A percentile compares a stretch with the other conserved stretches of the same genome.
These are phyloP conservation scores for Globisporangium barbulae DNA, from an alignment of 352 stramenopile species.

Conservation along the genomic window DNA sequence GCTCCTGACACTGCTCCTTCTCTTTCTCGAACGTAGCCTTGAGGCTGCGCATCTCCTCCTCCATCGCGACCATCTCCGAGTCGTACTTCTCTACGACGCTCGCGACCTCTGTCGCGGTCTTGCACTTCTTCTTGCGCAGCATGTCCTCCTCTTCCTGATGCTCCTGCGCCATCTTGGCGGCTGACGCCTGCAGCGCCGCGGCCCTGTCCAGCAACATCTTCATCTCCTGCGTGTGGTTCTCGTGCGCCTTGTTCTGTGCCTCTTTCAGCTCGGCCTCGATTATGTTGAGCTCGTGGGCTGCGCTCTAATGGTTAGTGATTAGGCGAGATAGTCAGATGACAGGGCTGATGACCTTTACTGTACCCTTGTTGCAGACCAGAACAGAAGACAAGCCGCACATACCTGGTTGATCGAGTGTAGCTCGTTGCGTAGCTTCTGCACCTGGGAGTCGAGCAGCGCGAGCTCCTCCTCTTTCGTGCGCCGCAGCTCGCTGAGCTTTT, in stretches of 20 bases:
- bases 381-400: background rate
- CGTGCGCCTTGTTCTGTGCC: constrained; percentile 62
- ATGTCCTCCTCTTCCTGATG: constrained; percentile 80
- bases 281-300: constrained; percentile 68
- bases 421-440: constrained; percentile 81
- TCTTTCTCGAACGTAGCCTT: constrained; percentile 46
- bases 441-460: constrained; percentile 68
- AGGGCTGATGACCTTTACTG: background rate
- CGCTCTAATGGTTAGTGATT: constrained; percentile 25
- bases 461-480: constrained; percentile 85
- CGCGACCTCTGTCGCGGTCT: constrained; percentile 69
- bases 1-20: constrained; percentile 50
- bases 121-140: constrained; percentile 82
- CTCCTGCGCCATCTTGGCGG: constrained; percentile 71
- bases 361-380: too few relatives aligned
- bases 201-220: constrained; percentile 60
- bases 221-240: constrained; percentile 81
- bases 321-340: background rate
- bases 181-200: constrained; percentile 44
- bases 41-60: constrained; percentile 47
- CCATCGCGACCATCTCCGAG: constrained; percentile 61
- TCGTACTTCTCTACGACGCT: constrained; percentile 77
- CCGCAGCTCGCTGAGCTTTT: constrained; percentile 73
- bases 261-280: constrained; percentile 79
- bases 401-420: constrained; percentile 74